Evolutionary conservation across 108 stramenopile genomes (phyloP).

Genomic region (Pseudonitzschia multistriata): DNA sequence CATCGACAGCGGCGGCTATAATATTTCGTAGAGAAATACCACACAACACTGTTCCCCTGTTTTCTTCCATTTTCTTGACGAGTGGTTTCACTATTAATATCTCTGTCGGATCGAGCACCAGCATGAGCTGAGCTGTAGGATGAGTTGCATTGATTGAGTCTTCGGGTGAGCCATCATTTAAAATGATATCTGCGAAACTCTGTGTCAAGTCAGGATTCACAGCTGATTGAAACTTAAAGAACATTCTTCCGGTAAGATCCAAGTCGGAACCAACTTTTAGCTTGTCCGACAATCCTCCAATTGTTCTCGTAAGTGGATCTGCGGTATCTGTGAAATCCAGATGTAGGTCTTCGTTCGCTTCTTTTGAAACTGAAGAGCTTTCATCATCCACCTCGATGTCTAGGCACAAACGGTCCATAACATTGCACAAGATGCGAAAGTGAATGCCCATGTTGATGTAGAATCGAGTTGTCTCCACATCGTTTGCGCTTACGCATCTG

Average conservation of each 20-base stretch:
- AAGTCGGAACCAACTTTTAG: slow-evolving; percentile 54
- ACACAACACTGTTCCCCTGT: slow-evolving; percentile 51
- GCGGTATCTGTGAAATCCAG: slow-evolving; percentile 43
- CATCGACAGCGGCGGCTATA: slow-evolving; percentile 69
- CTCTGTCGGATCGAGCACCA: slow-evolving; percentile 73
- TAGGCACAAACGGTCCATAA: slow-evolving; percentile 27
- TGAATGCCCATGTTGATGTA: slow-evolving; percentile 54
- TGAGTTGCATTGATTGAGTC: slow-evolving; percentile 9
- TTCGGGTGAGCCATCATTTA: neutral
- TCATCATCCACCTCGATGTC: neutral
- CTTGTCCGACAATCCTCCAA: slow-evolving; percentile 52
- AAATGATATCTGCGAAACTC: neutral
- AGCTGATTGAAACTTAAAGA: slow-evolving; percentile 49
- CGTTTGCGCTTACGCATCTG: slow-evolving; percentile 34
- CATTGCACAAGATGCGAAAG: slow-evolving; percentile 54
- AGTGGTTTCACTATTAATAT: slow-evolving; percentile 54
- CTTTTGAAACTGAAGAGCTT: neutral
- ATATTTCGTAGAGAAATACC: slow-evolving; percentile 54
- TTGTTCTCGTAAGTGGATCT: slow-evolving; percentile 50
- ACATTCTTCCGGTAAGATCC: slow-evolving; percentile 67
- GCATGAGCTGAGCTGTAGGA: slow-evolving; percentile 15
- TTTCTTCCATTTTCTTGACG: slow-evolving; percentile 30
- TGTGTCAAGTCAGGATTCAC: neutral
- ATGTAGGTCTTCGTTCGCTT: neutral
- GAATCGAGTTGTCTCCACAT: slow-evolving; percentile 55